Percentiles rank a stretch among this genome's conserved stretches.
These are phyloP conservation scores for Amesomyces nigricolor DNA, from an alignment of 2,329 filamentous ascomycete species.

Conservation along the genomic window DNA sequence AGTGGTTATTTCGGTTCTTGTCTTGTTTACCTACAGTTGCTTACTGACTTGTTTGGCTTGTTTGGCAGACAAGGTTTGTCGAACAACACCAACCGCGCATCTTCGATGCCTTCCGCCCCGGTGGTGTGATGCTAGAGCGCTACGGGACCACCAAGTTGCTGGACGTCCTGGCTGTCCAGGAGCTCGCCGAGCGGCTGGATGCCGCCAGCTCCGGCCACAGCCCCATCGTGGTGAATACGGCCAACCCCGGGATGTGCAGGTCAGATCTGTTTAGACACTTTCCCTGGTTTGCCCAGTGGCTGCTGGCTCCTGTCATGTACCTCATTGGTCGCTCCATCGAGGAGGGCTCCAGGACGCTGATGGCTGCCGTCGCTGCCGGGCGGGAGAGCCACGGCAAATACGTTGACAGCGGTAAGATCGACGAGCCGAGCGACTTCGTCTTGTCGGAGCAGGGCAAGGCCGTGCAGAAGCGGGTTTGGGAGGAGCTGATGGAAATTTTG, in stretches of 20 bases:
- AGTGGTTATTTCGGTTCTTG: neutral
- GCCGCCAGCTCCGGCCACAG: conserved; percentile 24
- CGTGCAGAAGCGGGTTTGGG: conserved; percentile 36
- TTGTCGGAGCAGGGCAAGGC: conserved; percentile 34
- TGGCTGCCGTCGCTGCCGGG: conserved; percentile 26
- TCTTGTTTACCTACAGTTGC: neutral
- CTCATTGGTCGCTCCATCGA: conserved; percentile 16
- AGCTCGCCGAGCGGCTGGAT: conserved; percentile 33
- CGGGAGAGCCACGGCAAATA: conserved; percentile 38
- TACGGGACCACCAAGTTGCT: conserved; percentile 21
- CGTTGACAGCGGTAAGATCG: conserved; percentile 33
- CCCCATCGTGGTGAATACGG: conserved; percentile 35
- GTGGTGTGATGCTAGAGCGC: conserved; percentile 28
- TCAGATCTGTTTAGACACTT: conserved; percentile 15
- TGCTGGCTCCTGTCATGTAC: neutral
- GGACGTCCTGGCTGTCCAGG: conserved; percentile 11
- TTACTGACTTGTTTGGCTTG: conserved; percentile 15
- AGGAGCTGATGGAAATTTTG: conserved; percentile 39
- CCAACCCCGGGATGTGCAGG: conserved; percentile 28
- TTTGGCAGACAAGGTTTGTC: conserved; percentile 30
- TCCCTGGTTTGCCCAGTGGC: neutral
- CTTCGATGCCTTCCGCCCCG: conserved; percentile 27
- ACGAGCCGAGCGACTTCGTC: conserved; percentile 30
- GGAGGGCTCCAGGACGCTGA: conserved; percentile 17
- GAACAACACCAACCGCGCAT: conserved; percentile 30